Percentiles rank a stretch among this genome's conserved stretches.
Evolutionary conservation across 768 basidiomycete species (phyloP).

Genomic region (Vishniacozyma victoriae): DNA sequence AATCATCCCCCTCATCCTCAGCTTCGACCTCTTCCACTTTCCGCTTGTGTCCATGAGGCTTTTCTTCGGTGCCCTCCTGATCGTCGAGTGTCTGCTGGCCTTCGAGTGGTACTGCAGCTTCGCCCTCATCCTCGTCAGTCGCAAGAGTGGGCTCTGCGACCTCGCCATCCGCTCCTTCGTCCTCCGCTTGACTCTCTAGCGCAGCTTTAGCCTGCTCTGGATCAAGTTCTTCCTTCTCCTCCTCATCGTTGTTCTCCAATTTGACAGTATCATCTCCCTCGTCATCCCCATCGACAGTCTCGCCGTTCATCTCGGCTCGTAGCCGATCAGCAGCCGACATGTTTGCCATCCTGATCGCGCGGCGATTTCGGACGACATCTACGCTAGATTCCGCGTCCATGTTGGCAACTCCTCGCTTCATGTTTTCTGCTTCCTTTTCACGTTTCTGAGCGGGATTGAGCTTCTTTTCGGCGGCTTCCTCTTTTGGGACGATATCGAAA

Average conservation of each 20-base stretch:
- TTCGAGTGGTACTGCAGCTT: slow-evolving; percentile 2
- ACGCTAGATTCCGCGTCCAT: slow-evolving; percentile 75
- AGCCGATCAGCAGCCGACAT: slow-evolving; percentile 91
- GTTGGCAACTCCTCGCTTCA: slow-evolving; percentile 25
- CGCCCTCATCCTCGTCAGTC: slow-evolving; percentile 19
- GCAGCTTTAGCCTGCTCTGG: slow-evolving; percentile 19
- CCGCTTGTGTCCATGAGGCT: slow-evolving; percentile 46
- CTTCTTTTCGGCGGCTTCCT: slow-evolving; percentile 14
- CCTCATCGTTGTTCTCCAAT: slow-evolving; percentile 16
- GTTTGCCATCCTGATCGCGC: slow-evolving; percentile 89
- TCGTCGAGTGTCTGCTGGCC: slow-evolving; percentile 7
- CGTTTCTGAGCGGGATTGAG: slow-evolving; percentile 9
- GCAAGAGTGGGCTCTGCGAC: slow-evolving; percentile 6
- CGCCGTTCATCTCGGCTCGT: slow-evolving; percentile 71
- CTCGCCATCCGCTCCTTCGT: slow-evolving; percentile 19
- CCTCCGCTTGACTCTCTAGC: slow-evolving; percentile 29
- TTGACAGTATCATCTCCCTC: slow-evolving; percentile 10
- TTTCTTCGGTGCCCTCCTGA: slow-evolving; percentile 19
- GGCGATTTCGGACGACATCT: slow-evolving; percentile 82
- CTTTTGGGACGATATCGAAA: slow-evolving; percentile 46
- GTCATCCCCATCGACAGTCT: slow-evolving; percentile 2
- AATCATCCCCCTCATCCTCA: slow-evolving; percentile 25
- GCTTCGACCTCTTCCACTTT: slow-evolving; percentile 2
- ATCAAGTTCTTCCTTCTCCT: slow-evolving; percentile 19
- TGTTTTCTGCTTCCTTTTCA: slow-evolving; percentile 10